phyloP scores from a whole-genome alignment of 805 yeast genomes.

The Lipomyces lipofer region DNA sequence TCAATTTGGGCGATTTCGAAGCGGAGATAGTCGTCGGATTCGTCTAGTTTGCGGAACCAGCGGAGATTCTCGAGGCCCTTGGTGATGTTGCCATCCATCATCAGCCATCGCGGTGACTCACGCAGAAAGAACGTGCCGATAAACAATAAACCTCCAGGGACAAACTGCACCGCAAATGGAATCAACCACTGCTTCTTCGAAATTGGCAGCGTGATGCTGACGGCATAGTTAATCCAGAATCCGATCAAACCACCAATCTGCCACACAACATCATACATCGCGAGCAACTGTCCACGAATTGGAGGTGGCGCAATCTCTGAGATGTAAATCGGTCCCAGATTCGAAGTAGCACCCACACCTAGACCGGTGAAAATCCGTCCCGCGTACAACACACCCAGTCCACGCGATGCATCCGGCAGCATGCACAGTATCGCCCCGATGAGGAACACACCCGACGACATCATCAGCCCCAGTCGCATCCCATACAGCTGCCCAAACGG shows the following conservation, averaged over 20 bases:
- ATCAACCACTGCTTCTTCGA: slow-evolving; percentile 40
- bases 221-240: slow-evolving; percentile 54
- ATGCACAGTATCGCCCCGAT: slow-evolving; percentile 36
- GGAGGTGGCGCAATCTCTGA: slow-evolving; percentile 78
- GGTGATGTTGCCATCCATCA: slow-evolving; percentile 56
- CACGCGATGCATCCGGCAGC: slow-evolving; percentile 7
- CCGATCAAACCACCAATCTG: slow-evolving; percentile 52
- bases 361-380: slow-evolving; percentile 55
- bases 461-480: slow-evolving; percentile 47
- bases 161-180: slow-evolving; percentile 28
- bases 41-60: slow-evolving; percentile 45
- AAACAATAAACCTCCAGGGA: slow-evolving; percentile 44
- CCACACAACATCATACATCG: slow-evolving; percentile 55
- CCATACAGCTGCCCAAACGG: slow-evolving; percentile 70
- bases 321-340: slow-evolving; percentile 56
- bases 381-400: slow-evolving; percentile 38
- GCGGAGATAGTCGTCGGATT: slow-evolving; percentile 45
- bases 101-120: slow-evolving; percentile 71
- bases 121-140: slow-evolving; percentile 50
- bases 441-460: slow-evolving; percentile 6
- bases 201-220: slow-evolving; percentile 40
- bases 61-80: slow-evolving; percentile 52
- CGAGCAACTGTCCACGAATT: slow-evolving; percentile 75
- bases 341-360: slow-evolving; percentile 56
- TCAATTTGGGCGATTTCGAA: slow-evolving; percentile 43